Evolutionary conservation across 2,329 filamentous ascomycete species (phyloP).

Genomic region (Lachnellula cervina): DNA sequence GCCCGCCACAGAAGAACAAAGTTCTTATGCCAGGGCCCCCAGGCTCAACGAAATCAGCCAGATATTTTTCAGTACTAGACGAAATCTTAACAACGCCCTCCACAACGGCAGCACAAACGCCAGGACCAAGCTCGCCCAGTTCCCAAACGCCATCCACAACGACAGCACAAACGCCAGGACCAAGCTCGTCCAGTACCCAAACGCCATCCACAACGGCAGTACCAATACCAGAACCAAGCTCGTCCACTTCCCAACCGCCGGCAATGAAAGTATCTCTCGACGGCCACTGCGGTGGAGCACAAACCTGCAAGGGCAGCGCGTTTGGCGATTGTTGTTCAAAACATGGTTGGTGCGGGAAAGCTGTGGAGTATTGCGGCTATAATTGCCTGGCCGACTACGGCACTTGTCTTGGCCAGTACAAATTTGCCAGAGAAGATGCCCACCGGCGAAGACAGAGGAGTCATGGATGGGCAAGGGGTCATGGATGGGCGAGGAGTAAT

Average conservation of each 20-base stretch:
- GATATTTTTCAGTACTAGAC: neutral
- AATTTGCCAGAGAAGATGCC: no score
- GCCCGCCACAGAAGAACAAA: constrained; percentile 43
- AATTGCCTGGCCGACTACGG: neutral
- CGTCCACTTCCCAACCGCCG: neutral
- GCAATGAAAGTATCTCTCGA: neutral
- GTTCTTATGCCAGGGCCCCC: constrained; percentile 27
- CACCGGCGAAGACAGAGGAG: no score
- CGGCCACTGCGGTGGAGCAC: neutral
- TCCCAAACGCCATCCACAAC: neutral
- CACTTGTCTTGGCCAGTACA: neutral
- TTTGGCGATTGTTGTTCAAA: neutral
- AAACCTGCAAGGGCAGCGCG: neutral
- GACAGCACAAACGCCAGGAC: neutral
- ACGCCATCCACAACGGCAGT: no score
- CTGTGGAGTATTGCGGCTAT: neutral
- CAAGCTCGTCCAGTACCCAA: neutral
- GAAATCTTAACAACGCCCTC: neutral
- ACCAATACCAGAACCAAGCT: neutral
- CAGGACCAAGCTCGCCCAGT: neutral
- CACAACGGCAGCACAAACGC: neutral
- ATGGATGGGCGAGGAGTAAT: no score
- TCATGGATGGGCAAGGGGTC: no score
- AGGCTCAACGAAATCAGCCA: no score
- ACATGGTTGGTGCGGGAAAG: neutral